These are phyloP conservation scores for Malassezia furfur DNA, from an alignment of 1,284 basidiomycete species.

Conservation along the genomic window DNA sequence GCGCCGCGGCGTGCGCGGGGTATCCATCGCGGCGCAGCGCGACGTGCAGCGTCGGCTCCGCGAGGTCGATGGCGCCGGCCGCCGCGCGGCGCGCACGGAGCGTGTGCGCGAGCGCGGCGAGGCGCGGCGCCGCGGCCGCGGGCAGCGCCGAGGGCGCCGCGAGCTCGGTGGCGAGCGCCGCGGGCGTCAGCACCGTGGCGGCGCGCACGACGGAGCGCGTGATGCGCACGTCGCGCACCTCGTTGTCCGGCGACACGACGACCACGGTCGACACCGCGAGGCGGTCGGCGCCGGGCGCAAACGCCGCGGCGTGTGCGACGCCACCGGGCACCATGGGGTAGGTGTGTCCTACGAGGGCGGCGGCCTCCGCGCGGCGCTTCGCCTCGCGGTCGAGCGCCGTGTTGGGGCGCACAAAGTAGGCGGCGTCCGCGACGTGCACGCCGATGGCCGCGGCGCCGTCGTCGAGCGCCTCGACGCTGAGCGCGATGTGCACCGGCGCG, in stretches of 20 bases:
- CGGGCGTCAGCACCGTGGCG: neutral
- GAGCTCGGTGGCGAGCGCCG: neutral
- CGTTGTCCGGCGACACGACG: slow-evolving; percentile 68
- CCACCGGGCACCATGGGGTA: slow-evolving; percentile 52
- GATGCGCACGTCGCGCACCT: slow-evolving; percentile 77
- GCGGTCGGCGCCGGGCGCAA: neutral
- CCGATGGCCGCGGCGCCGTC: slow-evolving; percentile 75
- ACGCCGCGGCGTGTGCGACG: neutral
- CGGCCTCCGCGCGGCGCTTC: slow-evolving; percentile 88
- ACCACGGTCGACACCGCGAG: slow-evolving; percentile 52
- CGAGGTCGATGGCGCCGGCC: slow-evolving; percentile 67
- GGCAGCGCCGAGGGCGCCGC: neutral
- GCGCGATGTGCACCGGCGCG: slow-evolving; percentile 62
- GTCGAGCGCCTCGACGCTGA: slow-evolving; percentile 76
- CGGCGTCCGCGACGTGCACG: slow-evolving; percentile 90
- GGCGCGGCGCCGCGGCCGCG: neutral
- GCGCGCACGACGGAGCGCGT: slow-evolving; percentile 69
- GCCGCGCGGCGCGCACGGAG: slow-evolving; percentile 68
- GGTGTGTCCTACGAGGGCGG: slow-evolving; percentile 82
- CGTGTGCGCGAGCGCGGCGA: slow-evolving; percentile 54
- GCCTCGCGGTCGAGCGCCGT: slow-evolving; percentile 95
- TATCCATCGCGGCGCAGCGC: slow-evolving; percentile 69
- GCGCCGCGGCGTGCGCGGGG: slow-evolving; percentile 51
- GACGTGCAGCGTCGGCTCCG: slow-evolving; percentile 68
- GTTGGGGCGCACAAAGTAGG: slow-evolving; percentile 86